A percentile compares a stretch with the other conserved stretches of the same genome.
Conservation (phyloP, 2,329 filamentous ascomycete species). For the Claviceps maximensis region DNA sequence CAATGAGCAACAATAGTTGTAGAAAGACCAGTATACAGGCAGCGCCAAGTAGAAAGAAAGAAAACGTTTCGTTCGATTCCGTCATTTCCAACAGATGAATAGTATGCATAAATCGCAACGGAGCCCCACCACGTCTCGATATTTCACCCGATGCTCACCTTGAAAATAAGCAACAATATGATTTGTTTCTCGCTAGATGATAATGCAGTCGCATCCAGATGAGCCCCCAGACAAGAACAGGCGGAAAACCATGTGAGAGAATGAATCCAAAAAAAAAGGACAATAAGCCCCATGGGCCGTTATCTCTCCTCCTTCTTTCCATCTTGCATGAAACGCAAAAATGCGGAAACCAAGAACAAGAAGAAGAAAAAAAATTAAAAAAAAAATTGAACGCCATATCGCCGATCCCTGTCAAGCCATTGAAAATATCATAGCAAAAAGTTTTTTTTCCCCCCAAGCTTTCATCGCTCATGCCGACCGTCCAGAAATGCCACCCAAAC, state of each 20-base stretch:
- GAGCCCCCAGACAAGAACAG: no score
- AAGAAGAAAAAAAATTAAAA: not conserved
- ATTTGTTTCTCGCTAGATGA: no score
- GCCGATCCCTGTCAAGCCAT: not conserved
- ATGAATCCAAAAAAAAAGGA: no score
- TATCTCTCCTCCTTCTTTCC: no score
- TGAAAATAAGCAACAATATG: not conserved
- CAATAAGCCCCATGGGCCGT: no score
- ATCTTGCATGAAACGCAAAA: no score
- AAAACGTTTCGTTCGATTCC: not conserved
- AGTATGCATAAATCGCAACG: not conserved
- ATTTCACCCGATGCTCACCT: not conserved
- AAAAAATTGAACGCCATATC: not conserved
- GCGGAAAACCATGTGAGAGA: not conserved
- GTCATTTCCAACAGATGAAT: not conserved
- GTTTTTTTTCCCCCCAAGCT: no score
- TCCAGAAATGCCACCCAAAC: no score
- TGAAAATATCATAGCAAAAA: not conserved
- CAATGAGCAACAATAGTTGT: not conserved
- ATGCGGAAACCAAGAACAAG: not conserved
- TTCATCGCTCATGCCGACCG: not conserved
- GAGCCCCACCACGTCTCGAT: not conserved
- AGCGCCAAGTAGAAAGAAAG: not conserved
- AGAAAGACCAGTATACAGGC: not conserved
- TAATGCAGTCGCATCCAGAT: no score